Conservation (phyloP, 140 eudicot species). For the Anethum foeniculum region DNA sequence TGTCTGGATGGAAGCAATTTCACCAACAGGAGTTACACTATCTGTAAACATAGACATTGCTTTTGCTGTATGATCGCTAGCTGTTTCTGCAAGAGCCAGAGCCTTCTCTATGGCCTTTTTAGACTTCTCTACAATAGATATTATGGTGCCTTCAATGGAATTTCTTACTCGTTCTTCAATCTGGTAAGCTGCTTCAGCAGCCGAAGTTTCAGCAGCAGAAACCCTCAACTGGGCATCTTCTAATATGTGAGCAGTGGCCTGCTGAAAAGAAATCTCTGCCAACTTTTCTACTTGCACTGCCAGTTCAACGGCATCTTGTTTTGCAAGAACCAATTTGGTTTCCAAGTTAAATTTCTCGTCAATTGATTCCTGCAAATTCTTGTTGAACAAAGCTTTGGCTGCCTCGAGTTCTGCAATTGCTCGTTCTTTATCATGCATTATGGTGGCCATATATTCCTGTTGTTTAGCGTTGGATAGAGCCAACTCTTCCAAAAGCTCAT, state of each 20-base stretch:
- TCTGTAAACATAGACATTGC: conserved; percentile 19
- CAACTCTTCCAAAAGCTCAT: conserved; percentile 36
- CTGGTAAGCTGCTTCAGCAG: conserved; percentile 34
- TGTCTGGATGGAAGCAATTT: conserved; percentile 17
- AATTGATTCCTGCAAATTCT: conserved; percentile 25
- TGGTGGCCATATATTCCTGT: conserved; percentile 27
- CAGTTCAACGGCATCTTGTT: conserved; percentile 37
- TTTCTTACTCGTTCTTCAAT: conserved; percentile 26
- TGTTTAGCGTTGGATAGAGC: conserved; percentile 35
- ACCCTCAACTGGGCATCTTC: conserved; percentile 29
- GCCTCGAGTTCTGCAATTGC: conserved; percentile 33
- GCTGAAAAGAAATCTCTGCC: conserved; percentile 37
- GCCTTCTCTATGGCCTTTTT: conserved; percentile 32
- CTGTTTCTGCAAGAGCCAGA: conserved; percentile 27
- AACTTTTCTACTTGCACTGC: conserved; percentile 37
- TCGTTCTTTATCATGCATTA: conserved; percentile 34
- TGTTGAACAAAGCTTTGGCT: conserved; percentile 24
- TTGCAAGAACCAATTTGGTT: conserved; percentile 30
- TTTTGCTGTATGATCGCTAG: conserved; percentile 20
- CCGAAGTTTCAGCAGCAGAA: conserved; percentile 31
- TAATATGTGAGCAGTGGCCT: conserved; percentile 33
- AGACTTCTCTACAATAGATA: conserved; percentile 21
- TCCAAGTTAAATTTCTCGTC: conserved; percentile 32
- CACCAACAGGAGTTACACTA: conserved; percentile 15
- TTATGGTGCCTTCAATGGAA: conserved; percentile 23